Conservation (phyloP, 2,329 filamentous ascomycete species). For the Epichloe amarillans region DNA sequence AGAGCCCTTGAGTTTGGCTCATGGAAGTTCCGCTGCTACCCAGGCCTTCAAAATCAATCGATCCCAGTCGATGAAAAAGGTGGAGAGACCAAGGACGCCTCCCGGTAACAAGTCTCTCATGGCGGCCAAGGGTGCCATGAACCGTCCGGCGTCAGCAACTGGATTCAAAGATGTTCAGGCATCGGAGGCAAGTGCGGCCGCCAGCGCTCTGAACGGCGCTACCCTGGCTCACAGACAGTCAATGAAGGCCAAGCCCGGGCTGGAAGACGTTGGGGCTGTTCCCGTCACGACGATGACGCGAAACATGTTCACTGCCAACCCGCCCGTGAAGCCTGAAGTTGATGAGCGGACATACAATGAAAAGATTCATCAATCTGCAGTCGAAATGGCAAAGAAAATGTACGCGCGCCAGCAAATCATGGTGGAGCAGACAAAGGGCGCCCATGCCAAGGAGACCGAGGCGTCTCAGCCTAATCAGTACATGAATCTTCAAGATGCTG, state of each 20-base stretch:
- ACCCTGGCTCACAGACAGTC: constrained; percentile 48
- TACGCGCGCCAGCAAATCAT: constrained; percentile 57
- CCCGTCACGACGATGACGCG: constrained; percentile 54
- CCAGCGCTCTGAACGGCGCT: constrained; percentile 62
- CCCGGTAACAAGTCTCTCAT: constrained; percentile 52
- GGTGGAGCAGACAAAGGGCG: constrained; percentile 35
- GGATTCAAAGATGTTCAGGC: constrained; percentile 6
- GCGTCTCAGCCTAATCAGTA: constrained; percentile 36
- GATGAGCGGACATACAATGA: constrained; percentile 63
- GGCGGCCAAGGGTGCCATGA: constrained; percentile 67
- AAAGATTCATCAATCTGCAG: constrained; percentile 64
- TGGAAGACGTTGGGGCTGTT: constrained; percentile 51
- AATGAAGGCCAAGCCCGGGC: constrained; percentile 28
- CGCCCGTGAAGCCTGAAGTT: constrained; percentile 56
- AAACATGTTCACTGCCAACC: constrained; percentile 66
- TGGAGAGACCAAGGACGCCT: constrained; percentile 10
- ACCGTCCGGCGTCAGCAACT: constrained; percentile 8
- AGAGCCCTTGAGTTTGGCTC: constrained; percentile 9
- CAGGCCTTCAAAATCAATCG: constrained; percentile 25
- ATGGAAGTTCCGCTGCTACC: constrained; percentile 18
- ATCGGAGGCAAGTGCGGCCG: constrained; percentile 31
- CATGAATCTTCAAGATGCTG: constrained; percentile 67
- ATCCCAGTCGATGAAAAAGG: constrained; percentile 15
- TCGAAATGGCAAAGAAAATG: constrained; percentile 84
- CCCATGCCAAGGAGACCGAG: constrained; percentile 20